phyloP scores from a whole-genome alignment of 441 rosid genomes.

The Jatropha multifida region DNA sequence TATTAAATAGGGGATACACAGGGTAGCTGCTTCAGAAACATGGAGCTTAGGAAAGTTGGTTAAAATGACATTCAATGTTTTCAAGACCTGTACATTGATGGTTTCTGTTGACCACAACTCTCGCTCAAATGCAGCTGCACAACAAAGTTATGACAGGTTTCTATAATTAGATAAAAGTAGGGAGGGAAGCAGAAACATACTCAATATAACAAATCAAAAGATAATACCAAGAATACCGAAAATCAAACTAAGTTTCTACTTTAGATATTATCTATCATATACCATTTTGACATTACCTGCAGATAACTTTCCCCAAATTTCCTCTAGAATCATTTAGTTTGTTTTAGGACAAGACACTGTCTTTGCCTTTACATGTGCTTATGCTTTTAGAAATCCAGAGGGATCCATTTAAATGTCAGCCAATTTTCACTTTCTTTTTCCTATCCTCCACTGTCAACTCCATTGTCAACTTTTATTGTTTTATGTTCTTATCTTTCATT shows the following conservation, averaged over 20 bases:
- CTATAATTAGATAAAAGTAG: neutral
- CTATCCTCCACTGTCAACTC: no score
- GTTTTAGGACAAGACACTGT: no score
- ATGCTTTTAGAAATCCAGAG: no score
- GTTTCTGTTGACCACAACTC: conserved; percentile 75
- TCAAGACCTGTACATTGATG: conserved; percentile 74
- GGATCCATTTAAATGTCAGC: no score
- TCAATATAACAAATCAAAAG: conserved; percentile 3
- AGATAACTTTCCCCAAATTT: conserved; percentile 2
- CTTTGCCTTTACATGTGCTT: no score
- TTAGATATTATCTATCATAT: neutral
- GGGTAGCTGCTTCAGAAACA: conserved; percentile 79
- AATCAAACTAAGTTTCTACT: neutral
- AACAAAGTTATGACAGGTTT: conserved; percentile 17
- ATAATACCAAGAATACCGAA: neutral
- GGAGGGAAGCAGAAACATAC: neutral
- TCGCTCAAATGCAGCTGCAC: conserved; percentile 87
- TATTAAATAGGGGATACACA: conserved; percentile 73
- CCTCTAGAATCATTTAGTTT: neutral
- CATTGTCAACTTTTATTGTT: no score
- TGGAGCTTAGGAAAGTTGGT: conserved; percentile 85
- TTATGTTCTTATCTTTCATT: no score
- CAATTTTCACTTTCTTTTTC: no score
- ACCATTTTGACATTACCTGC: neutral
- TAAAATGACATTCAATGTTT: conserved; percentile 74